Evolutionary conservation across 306 rosid species (phyloP), one percentile per base, ranked within the genome.

Genomic region (Citrullus colocynthis): DNA sequence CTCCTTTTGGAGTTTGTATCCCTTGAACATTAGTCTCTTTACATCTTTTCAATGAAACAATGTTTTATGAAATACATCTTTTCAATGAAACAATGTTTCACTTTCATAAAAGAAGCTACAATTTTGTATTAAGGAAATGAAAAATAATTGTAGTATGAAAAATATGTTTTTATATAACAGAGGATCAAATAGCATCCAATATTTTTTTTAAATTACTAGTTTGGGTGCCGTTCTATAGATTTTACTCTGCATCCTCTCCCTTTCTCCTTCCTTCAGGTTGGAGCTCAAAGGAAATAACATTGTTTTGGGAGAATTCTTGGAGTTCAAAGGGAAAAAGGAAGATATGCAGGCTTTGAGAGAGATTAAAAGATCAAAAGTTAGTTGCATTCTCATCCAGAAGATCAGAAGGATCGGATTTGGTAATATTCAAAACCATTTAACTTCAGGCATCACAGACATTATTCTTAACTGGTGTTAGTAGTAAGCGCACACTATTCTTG

Each of bases 351-450:
- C 88, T 66, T 89, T 95, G 84, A 85, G 85, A 81, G 73, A 73
- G 56, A 85, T 95, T 74, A 90, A 69, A 88, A 90, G 98, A 88
- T 87, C 98, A 83, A 95, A 92, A 87, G 91, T 92, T 72, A 80
- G 84, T 49, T 88, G 76, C 45, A 21, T 95, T 80, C 20, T 80
- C 42, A 79, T 92, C 75, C 97, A 89, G 48, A 89, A 87, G 91
- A 92, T 88, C 2, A 95, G 97, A 85, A 92, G 88, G 91, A 85
- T 95, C 62, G 97, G 96, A 72, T 87, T 92, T 78, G 97, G 98
- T 95, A 92, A 87, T 59, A 58, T 76, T 41, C 21, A 17, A 55
- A 36, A 58, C 21, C 37, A 41, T 76, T 56, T 17, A 60, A 6
- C 58, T 45, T 7, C 76, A 44, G 20, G 34, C 75, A 69, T 34